Percentiles rank a stretch among this genome's conserved stretches.
Conservation (phyloP, 768 basidiomycete species). For the Russula foetens region DNA sequence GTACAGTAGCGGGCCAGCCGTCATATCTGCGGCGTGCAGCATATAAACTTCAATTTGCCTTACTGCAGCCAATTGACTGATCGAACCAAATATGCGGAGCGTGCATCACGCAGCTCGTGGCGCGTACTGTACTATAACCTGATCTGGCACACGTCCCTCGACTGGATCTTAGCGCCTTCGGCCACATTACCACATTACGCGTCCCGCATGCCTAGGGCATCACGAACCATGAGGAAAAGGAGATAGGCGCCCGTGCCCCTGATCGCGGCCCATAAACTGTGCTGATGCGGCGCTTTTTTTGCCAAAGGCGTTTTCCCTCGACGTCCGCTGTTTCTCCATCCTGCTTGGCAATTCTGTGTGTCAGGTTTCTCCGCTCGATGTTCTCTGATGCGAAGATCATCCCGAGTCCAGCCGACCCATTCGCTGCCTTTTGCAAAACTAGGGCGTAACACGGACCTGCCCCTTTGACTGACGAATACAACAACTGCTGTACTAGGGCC, state of each 20-base stretch:
- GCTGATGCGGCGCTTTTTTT: not conserved
- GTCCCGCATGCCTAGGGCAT: no score
- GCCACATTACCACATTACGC: no score
- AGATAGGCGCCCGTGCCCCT: not conserved
- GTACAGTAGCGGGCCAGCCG: not conserved
- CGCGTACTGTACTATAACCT: not conserved
- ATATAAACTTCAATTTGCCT: not conserved
- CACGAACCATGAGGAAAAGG: not conserved
- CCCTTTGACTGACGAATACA: not conserved
- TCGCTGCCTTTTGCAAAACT: not conserved
- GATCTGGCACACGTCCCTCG: not conserved
- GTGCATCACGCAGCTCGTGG: no score
- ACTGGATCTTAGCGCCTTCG: not conserved
- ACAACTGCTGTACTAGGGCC: not conserved
- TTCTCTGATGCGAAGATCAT: not conserved
- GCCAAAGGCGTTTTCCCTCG: not conserved
- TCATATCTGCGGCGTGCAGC: not conserved
- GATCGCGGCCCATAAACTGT: no score
- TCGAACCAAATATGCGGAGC: not conserved
- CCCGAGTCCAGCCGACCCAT: not conserved
- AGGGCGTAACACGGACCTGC: no score
- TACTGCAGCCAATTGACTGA: no score
- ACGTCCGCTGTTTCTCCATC: not conserved
- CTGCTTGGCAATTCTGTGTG: not conserved
- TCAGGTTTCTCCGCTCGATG: not conserved